Conservation (phyloP, 2,329 filamentous ascomycete genomes). For the Eutypella sp. region DNA sequence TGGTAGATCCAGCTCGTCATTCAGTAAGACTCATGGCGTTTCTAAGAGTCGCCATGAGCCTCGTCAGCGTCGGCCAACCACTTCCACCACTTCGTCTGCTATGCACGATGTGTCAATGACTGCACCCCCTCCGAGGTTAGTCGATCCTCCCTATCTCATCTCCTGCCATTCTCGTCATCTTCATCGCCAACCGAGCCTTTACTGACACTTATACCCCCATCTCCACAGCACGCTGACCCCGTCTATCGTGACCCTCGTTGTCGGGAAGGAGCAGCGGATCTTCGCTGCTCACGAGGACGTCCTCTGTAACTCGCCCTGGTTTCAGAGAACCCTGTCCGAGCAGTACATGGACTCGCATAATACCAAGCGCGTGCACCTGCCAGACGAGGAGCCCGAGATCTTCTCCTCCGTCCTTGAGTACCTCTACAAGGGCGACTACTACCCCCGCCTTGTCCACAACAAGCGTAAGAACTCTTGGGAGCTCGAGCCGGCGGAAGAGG, state of each 20-base stretch:
- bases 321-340: conserved; percentile 58
- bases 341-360: conserved; percentile 55
- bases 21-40: conserved; percentile 49
- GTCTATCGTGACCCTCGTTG: conserved; percentile 72
- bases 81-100: conserved; percentile 37
- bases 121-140: conserved; percentile 42
- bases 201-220: conserved; percentile 4
- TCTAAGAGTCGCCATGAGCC: conserved; percentile 51
- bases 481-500: conserved; percentile 58
- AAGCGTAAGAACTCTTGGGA: conserved; percentile 77
- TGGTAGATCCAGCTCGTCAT: conserved; percentile 48
- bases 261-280: conserved; percentile 77
- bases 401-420: conserved; percentile 89
- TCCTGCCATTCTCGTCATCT: conserved; percentile 1
- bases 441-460: conserved; percentile 75
- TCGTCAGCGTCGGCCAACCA: conserved; percentile 44
- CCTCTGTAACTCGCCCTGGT: conserved; percentile 73
- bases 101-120: conserved; percentile 31
- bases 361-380: conserved; percentile 70
- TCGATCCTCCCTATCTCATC: conserved; percentile 3
- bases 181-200: conserved; percentile 1
- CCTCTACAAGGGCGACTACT: conserved; percentile 92
- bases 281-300: conserved; percentile 91
- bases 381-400: conserved; percentile 83
- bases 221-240: conserved; percentile 50